These are phyloP conservation scores for Solanum appendiculatum DNA, from an alignment of 257 asterid species.

Conservation along the genomic window DNA sequence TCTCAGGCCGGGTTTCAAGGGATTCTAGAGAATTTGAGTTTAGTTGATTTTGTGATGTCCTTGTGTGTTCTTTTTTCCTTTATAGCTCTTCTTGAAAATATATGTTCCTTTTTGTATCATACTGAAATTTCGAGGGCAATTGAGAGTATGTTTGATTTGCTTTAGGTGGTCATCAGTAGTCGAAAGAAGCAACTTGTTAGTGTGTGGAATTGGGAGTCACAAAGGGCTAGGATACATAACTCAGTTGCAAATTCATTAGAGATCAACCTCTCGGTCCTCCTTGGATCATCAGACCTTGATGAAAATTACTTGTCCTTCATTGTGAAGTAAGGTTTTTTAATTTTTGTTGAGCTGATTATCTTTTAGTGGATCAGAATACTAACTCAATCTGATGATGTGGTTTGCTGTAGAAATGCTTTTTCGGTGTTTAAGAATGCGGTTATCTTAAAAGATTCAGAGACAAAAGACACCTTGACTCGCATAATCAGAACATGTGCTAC, in stretches of 20 bases:
- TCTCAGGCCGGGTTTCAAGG: background rate
- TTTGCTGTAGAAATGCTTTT: conserved; percentile 58
- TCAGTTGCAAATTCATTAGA: conserved; percentile 76
- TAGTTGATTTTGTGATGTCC: background rate
- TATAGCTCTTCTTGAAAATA: background rate
- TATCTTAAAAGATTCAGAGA: conserved; percentile 63
- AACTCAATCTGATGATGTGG: background rate
- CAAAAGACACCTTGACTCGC: conserved; percentile 73
- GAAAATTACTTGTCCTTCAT: conserved; percentile 83
- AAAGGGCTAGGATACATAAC: conserved; percentile 59
- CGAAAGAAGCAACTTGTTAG: conserved; percentile 52
- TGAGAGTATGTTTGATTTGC: background rate
- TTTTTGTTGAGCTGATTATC: background rate
- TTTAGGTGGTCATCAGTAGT: conserved; percentile 52
- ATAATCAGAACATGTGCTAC: conserved; percentile 86
- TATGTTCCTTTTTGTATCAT: background rate
- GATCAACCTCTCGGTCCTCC: conserved; percentile 71
- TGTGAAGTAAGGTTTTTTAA: conserved; percentile 46
- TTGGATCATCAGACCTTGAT: conserved; percentile 80
- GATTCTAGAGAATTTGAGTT: background rate
- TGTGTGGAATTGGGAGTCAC: conserved; percentile 82
- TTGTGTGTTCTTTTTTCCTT: background rate
- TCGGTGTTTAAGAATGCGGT: conserved; percentile 56
- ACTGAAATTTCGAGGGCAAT: background rate
- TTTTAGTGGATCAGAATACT: background rate